These are phyloP conservation scores for Calonectria montana DNA, from an alignment of 2,329 filamentous ascomycete species.

Conservation along the genomic window DNA sequence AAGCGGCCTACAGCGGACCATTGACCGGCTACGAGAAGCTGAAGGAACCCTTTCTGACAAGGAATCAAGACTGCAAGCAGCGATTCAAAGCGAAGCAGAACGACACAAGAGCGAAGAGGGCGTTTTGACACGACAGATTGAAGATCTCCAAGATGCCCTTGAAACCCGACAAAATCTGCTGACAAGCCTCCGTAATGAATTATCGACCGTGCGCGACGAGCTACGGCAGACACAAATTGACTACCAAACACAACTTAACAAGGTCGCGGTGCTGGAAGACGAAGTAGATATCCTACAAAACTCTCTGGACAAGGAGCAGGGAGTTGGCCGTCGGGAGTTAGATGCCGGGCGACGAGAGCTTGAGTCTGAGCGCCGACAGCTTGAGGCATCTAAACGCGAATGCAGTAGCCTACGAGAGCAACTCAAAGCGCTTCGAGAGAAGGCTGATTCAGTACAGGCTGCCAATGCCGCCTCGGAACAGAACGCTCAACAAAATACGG, in stretches of 20 bases:
- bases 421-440: slow-evolving; percentile 43
- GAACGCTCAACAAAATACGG: slow-evolving; percentile 48
- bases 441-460: slow-evolving; percentile 40
- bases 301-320: slow-evolving; percentile 42
- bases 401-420: slow-evolving; percentile 45
- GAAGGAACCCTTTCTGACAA: slow-evolving; percentile 76
- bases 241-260: slow-evolving; percentile 71
- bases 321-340: slow-evolving; percentile 52
- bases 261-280: slow-evolving; percentile 76
- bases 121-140: slow-evolving; percentile 77
- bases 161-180: slow-evolving; percentile 73
- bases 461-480: slow-evolving; percentile 47
- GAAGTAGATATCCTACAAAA: slow-evolving; percentile 79
- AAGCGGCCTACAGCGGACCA: slow-evolving; percentile 74
- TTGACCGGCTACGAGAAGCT: slow-evolving; percentile 75
- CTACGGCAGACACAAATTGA: slow-evolving; percentile 75
- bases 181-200: slow-evolving; percentile 73
- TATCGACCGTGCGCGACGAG: slow-evolving; percentile 75
- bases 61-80: slow-evolving; percentile 74
- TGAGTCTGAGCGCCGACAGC: slow-evolving; percentile 52
- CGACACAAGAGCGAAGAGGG: slow-evolving; percentile 79
- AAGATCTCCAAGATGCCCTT: slow-evolving; percentile 78
- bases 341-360: slow-evolving; percentile 56
- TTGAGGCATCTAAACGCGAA: slow-evolving; percentile 54
- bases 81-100: slow-evolving; percentile 76